phyloP scores from a whole-genome alignment of 306 rosid species.

The Corylus avellana region DNA sequence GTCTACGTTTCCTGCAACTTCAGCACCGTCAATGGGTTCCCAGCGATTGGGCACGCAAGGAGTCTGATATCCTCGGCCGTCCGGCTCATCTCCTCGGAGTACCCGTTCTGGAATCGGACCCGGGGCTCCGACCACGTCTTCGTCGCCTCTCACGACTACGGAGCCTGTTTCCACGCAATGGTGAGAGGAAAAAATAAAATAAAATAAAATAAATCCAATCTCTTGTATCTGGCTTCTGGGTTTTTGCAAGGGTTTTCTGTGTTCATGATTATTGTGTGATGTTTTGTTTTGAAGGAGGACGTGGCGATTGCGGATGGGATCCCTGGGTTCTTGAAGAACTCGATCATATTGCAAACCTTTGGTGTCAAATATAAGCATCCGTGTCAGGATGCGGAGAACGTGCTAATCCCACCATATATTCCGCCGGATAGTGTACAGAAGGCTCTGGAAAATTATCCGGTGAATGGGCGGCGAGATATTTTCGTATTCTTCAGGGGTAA shows the following conservation, averaged over 20 bases:
- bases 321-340: constrained; percentile 65
- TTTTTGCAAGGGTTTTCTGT: not conserved
- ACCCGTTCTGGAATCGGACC: constrained; percentile 76
- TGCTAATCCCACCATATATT: constrained; percentile 81
- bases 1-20: constrained; percentile 93
- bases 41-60: constrained; percentile 93
- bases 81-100: constrained; percentile 42
- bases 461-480: constrained; percentile 60
- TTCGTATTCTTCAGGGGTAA: constrained; percentile 92
- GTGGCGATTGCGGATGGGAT: constrained; percentile 80
- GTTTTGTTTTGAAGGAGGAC: constrained; percentile 56
- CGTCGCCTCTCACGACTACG: constrained; percentile 92
- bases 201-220: too few species aligned
- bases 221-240: not conserved
- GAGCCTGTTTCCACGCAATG: constrained; percentile 90
- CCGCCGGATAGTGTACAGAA: constrained; percentile 52
- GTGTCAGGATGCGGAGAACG: constrained; percentile 85
- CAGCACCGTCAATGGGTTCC: constrained; percentile 86
- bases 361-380: constrained; percentile 74
- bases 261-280: not conserved
- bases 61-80: constrained; percentile 66
- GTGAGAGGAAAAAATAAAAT: constrained; percentile 19
- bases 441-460: constrained; percentile 48
- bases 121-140: constrained; percentile 83
- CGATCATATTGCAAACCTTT: constrained; percentile 83